phyloP scores from a whole-genome alignment of 352 stramenopile species.

The Pythium myriotylum region DNA sequence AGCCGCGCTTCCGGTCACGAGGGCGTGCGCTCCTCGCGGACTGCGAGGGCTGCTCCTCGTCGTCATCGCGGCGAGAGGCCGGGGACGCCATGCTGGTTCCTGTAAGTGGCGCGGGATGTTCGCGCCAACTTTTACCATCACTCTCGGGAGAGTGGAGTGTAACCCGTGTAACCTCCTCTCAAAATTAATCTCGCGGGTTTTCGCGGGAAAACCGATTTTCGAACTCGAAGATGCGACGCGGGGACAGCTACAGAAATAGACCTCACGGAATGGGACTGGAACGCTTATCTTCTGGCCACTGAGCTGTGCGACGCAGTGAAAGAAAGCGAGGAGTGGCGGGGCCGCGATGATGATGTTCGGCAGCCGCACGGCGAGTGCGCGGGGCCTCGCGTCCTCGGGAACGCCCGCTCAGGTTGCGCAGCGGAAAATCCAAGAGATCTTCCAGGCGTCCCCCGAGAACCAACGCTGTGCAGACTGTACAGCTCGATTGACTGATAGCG shows the following conservation, averaged over 20 bases:
- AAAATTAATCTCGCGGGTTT: no score
- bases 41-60: constrained; percentile 4
- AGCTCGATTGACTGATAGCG: constrained; percentile 67
- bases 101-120: constrained; percentile 2
- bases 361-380: constrained; percentile 22
- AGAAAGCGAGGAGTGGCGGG: neutral
- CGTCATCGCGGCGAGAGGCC: constrained; percentile 14
- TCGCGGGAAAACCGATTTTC: neutral
- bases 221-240: no score
- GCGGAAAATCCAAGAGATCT: constrained; percentile 65
- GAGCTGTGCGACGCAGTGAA: no score
- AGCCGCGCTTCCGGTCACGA: constrained; percentile 42
- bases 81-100: constrained; percentile 29
- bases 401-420: constrained; percentile 95
- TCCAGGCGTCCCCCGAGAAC: constrained; percentile 61
- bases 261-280: no score
- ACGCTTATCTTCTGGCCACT: neutral
- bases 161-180: neutral
- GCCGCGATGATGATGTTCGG: constrained; percentile 30
- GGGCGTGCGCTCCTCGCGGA: neutral
- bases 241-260: no score
- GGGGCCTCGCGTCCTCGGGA: constrained; percentile 88
- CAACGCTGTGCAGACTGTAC: constrained; percentile 82
- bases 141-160: neutral
- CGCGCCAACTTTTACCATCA: constrained; percentile 20